Evolutionary conservation across 768 basidiomycete species (phyloP).

Genomic region (Leccinum pellstonianum): DNA sequence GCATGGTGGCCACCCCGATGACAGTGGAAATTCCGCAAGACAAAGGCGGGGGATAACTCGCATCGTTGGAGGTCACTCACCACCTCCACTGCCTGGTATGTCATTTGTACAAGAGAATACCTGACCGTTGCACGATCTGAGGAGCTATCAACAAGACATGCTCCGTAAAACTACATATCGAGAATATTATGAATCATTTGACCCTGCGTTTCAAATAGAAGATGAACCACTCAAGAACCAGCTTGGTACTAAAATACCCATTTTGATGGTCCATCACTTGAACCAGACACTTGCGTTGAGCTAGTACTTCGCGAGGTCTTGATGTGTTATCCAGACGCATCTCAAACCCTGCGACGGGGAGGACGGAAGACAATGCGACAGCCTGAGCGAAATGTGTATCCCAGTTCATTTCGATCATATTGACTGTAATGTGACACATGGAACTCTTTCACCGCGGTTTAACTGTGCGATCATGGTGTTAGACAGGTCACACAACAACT

Average conservation of each 20-base stretch:
- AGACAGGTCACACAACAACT: neutral
- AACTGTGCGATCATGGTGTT: neutral
- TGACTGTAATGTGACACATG: too few species aligned
- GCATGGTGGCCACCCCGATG: neutral
- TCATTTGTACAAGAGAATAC: neutral
- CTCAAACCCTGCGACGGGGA: neutral
- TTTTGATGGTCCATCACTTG: neutral
- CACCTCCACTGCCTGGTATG: conserved; percentile 11
- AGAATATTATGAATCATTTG: conserved; percentile 1
- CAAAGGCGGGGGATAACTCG: conserved; percentile 10
- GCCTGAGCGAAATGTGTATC: neutral
- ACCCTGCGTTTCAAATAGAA: conserved; percentile 2
- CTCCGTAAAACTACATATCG: conserved; percentile 8
- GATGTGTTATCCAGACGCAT: conserved; percentile 11
- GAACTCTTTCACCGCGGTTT: neutral
- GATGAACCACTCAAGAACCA: conserved; percentile 1
- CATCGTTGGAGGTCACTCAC: conserved; percentile 6
- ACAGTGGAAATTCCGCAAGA: conserved; percentile 3
- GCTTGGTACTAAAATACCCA: neutral
- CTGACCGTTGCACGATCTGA: neutral
- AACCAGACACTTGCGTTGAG: conserved; percentile 9
- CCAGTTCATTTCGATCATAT: too few species aligned
- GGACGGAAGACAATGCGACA: neutral
- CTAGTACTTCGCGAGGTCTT: conserved; percentile 3
- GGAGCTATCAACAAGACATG: neutral